Conservation (phyloP, 2,329 filamentous ascomycete species). For the Diaporthe eres region DNA sequence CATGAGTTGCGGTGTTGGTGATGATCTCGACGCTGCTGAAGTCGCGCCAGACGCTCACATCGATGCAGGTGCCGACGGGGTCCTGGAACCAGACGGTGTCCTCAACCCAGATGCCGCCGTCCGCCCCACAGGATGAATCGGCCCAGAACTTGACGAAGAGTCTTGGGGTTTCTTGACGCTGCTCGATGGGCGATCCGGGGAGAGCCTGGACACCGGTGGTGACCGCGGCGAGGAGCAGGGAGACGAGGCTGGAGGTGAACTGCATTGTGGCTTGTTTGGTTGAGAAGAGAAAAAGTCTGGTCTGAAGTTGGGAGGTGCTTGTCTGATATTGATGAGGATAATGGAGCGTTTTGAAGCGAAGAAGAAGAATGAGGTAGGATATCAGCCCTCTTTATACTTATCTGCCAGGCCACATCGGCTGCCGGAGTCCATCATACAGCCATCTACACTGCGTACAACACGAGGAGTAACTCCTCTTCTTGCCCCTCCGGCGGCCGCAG, state of each 20-base stretch:
- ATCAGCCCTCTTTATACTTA: not conserved
- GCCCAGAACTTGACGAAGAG: constrained; percentile 11
- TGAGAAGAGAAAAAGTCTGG: not conserved
- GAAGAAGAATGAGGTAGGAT: not conserved
- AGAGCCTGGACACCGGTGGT: constrained; percentile 17
- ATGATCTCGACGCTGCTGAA: not conserved
- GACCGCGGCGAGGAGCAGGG: constrained; percentile 5
- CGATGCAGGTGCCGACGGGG: not conserved
- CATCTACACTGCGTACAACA: not conserved
- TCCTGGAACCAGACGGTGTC: constrained; percentile 13
- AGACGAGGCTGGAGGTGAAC: constrained; percentile 17
- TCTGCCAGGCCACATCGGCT: not conserved
- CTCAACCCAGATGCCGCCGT: not conserved
- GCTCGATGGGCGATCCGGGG: not conserved
- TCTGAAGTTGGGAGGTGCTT: not conserved
- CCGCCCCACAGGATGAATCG: not conserved
- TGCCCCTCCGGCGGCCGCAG: not conserved
- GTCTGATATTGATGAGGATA: too few relatives aligned
- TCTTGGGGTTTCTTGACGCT: constrained; percentile 9
- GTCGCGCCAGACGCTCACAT: not conserved
- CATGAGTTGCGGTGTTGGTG: not conserved
- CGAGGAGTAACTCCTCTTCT: not conserved
- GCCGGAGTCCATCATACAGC: too few relatives aligned
- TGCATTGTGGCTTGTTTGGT: not conserved
- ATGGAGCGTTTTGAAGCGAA: not conserved